Evolutionary conservation across 768 basidiomycete species (phyloP), one percentile per base, ranked within the genome.

Genomic region (Tephrocybe rancida): DNA sequence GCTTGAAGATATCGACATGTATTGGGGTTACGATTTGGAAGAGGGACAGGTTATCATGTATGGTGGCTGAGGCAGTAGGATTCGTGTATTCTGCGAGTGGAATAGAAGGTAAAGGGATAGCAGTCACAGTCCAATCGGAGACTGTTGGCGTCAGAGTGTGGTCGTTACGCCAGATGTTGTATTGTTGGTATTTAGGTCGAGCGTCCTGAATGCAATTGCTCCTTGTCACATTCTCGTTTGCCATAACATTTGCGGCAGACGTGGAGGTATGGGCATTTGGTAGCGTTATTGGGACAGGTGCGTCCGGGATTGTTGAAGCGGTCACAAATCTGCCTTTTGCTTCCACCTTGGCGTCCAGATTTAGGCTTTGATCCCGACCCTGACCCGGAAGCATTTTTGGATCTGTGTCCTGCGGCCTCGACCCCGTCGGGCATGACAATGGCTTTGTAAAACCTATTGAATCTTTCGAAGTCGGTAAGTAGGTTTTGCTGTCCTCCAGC

Each of bases 121-220:
- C 52, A 2, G 52, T 3, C 66, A 68, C 3, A 64, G 71, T 21
- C 65, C 64, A 35, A 63, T 44, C n/a, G 55, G 51, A 32, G 66
- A 29, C 44, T 64, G 32, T n/a, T 10, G 3, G 43, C 27, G 51
- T 11, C 14, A 46, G 2, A 29, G 14, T 18, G 25, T 3, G 9
- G 22, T 51, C 41, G 18, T 30, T 32, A 3, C 13, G 5, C 29
- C 29, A 51, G 4, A 22, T 3, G n/a, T n/a, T n/a, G n/a, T n/a
- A n/a, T n/a, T n/a, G n/a, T n/a, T n/a, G n/a, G n/a, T n/a, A n/a
- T n/a, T n/a, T n/a, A n/a, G n/a, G n/a, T n/a, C 24, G 39, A 24
- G 38, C 14, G 41, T 16, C 49, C 13, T 25, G 16, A 18, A 32
- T 46, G 7, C 11, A 22, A 22, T 38, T 21, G 11, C 9, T 29